A percentile compares a stretch with the other conserved stretches of the same genome.
Conservation (phyloP, 331 rosid genomes). For the Phaseolus coccineus region DNA sequence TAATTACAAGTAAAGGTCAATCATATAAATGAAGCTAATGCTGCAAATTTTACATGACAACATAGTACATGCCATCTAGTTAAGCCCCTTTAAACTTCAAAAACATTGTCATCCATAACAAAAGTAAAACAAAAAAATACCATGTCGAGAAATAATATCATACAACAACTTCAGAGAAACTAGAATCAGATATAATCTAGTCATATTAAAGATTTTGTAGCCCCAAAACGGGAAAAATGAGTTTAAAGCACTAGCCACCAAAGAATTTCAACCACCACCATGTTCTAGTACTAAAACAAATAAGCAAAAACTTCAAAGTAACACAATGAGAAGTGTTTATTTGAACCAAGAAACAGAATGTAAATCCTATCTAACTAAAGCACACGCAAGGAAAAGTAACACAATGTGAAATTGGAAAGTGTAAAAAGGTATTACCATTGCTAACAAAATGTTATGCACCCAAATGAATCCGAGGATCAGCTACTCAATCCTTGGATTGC, state of each 20-base stretch:
- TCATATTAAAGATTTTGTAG: no score
- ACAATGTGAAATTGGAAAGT: constrained; percentile 19
- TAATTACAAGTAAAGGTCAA: background rate
- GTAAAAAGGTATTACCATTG: constrained; percentile 64
- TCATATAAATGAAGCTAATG: background rate
- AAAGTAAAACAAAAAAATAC: background rate
- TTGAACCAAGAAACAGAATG: constrained; percentile 5
- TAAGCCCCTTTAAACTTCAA: background rate
- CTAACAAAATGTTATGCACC: constrained; percentile 40
- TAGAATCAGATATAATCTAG: background rate
- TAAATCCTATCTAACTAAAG: background rate
- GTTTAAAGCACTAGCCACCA: background rate
- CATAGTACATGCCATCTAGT: background rate
- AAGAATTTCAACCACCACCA: background rate
- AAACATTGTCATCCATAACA: constrained; percentile 12
- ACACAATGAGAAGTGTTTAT: constrained; percentile 1
- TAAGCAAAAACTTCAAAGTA: background rate
- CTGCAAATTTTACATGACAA: background rate
- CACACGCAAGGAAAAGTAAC: constrained; percentile 15
- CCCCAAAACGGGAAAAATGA: background rate
- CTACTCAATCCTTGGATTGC: constrained; percentile 58
- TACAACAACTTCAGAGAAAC: constrained; percentile 12
- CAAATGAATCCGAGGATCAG: constrained; percentile 58
- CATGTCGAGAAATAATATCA: background rate
- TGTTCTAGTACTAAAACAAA: constrained; percentile 4